Evolutionary conservation across 2,329 filamentous ascomycete species (phyloP).

Genomic region (Colletotrichum incanum): DNA sequence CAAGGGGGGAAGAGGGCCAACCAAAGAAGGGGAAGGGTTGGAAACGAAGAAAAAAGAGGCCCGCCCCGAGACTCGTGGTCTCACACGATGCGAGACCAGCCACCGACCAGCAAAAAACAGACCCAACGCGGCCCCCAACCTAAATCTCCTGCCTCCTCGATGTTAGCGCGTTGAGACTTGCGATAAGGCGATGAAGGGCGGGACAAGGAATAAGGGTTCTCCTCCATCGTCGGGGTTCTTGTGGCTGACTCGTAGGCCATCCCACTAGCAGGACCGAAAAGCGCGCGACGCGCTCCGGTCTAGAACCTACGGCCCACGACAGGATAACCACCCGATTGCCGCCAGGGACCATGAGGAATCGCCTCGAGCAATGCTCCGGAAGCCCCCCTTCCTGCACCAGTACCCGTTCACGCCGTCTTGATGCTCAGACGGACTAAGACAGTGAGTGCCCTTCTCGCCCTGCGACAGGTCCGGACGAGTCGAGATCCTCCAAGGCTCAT

Average conservation of each 20-base stretch:
- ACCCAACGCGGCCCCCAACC: slow-evolving; percentile 1
- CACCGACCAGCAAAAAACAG: background rate
- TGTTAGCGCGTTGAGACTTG: background rate
- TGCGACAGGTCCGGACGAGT: slow-evolving; percentile 8
- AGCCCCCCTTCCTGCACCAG: slow-evolving; percentile 4
- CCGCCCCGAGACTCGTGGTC: slow-evolving; percentile 7
- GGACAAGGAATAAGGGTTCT: background rate
- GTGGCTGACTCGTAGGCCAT: slow-evolving; percentile 15
- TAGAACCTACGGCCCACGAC: slow-evolving; percentile 12
- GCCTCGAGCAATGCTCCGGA: background rate
- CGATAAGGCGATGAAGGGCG: background rate
- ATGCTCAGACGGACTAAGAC: slow-evolving; percentile 7
- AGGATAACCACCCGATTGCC: background rate
- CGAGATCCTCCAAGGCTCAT: background rate
- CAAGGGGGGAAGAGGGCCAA: background rate
- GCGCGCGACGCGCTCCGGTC: slow-evolving; percentile 1
- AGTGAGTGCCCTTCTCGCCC: background rate
- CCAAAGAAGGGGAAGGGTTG: background rate
- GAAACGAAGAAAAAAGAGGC: background rate
- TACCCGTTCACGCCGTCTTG: slow-evolving; percentile 9
- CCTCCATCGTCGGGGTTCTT: background rate
- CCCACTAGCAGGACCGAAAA: slow-evolving; percentile 4
- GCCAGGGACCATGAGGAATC: background rate
- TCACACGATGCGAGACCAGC: background rate
- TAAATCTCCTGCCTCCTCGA: background rate